Base-by-base conservation (phyloP, 2,329 filamentous ascomycete species). In the Xylaria sp. region DNA sequence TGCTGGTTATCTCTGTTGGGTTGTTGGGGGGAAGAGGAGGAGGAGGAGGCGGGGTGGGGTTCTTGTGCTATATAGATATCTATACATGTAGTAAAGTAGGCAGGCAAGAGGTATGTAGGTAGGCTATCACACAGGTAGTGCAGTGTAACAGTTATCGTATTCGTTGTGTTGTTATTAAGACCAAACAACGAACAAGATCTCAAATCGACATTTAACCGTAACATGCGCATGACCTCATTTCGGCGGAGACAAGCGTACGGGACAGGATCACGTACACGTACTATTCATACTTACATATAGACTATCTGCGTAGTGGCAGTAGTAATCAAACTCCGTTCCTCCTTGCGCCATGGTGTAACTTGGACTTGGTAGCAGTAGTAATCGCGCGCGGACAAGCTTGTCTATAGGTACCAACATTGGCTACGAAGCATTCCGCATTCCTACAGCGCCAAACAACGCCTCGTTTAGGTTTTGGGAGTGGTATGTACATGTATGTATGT, bases 281-380 rank as follows among this genome's bases (percentile, higher is more conserved):
- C n/a, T n/a, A 31, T 31, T 3, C 3, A 31, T 31, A 31, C 29
- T 4, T 25, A 33, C 20, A 47, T 7, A 44, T 44, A 6, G 25
- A 27, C 17, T 29, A 17, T 29, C 1, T 27, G 13, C 29, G n/a
- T 13, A 22, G 17, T n/a, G 5, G 50, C 9, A 36, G 33, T 55
- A 55, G 53, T 55, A 55, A 55, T 55, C 53, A 55, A 55, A 42
- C 7, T 29, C 22, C 15, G 5, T 33, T 51, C 27, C 29, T 44
- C 9, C 42, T 44, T 7, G 36, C 11, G 36, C 11, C 36, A 17
- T 17, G 25, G 25, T 50, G 29, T 29, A n/a, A n/a, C n/a, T n/a
- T n/a, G n/a, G n/a, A n/a, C n/a, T n/a, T n/a, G n/a, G 45, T 49
- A 49, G 36, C 33, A 39, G 7, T 55, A 55, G 36, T 55, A 55